Conservation (phyloP, 768 basidiomycete species). For the Crassisporium funariophilum region DNA sequence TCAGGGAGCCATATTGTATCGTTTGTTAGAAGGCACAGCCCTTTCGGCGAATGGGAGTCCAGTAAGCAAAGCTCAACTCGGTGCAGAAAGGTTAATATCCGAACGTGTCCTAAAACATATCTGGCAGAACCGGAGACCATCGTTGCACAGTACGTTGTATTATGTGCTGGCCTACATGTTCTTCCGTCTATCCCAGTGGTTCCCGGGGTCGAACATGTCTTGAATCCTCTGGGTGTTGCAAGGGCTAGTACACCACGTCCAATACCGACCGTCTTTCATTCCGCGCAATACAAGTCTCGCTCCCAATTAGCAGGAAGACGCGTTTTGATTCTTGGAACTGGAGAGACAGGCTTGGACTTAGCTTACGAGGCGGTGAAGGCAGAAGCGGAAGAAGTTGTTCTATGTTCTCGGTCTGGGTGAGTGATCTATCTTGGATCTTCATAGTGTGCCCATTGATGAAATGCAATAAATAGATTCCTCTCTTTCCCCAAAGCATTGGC, state of each 20-base stretch:
- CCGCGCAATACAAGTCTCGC: slow-evolving; percentile 50
- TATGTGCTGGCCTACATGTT: slow-evolving; percentile 62
- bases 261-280: slow-evolving; percentile 44
- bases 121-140: slow-evolving; percentile 30
- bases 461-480: slow-evolving; percentile 45
- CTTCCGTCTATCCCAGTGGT: slow-evolving; percentile 51
- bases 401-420: slow-evolving; percentile 55
- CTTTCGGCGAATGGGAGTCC: not conserved
- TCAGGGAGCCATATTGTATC: slow-evolving; percentile 14
- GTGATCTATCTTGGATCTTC: not conserved
- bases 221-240: slow-evolving; percentile 21
- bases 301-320: slow-evolving; percentile 44
- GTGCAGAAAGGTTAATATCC: no score
- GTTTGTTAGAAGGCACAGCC: slow-evolving; percentile 5
- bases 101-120: not conserved
- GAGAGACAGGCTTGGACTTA: slow-evolving; percentile 67
- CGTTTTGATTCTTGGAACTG: slow-evolving; percentile 59
- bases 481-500: slow-evolving; percentile 61
- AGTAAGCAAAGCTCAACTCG: no score
- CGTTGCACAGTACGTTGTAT: slow-evolving; percentile 42
- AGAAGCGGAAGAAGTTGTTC: slow-evolving; percentile 50
- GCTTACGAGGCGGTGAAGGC: slow-evolving; percentile 52
- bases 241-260: slow-evolving; percentile 14
- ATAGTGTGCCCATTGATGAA: not conserved
- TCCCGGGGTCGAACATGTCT: slow-evolving; percentile 47